Conservation (phyloP, 371 early-diverging fungal genomes). For the Mortierella polycephala region DNA sequence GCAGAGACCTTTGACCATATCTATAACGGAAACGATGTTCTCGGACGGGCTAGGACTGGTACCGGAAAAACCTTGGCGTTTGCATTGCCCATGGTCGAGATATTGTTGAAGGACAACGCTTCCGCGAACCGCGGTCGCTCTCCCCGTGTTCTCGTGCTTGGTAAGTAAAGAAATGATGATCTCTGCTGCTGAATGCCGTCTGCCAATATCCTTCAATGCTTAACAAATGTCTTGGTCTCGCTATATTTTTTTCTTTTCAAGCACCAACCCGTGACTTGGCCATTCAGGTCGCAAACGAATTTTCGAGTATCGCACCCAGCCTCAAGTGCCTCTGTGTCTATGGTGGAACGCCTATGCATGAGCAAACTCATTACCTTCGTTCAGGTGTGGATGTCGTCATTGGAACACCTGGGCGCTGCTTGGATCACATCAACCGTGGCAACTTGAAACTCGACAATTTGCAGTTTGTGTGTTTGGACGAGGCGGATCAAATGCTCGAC, state of each 20-base stretch:
- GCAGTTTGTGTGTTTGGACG: slow-evolving; percentile 92
- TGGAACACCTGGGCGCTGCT: slow-evolving; percentile 97
- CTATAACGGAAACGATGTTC: slow-evolving; percentile 88
- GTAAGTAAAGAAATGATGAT: no score
- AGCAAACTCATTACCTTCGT: slow-evolving; percentile 82
- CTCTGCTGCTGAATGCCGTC: no score
- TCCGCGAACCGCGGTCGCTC: slow-evolving; percentile 71
- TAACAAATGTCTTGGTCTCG: no score
- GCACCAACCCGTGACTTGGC: slow-evolving; percentile 98
- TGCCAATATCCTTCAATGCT: slow-evolving; percentile 38
- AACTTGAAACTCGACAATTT: no score
- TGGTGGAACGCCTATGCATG: slow-evolving; percentile 88
- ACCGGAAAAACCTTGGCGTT: slow-evolving; percentile 96
- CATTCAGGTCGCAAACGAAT: slow-evolving; percentile 86
- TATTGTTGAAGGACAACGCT: slow-evolving; percentile 66
- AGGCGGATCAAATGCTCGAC: slow-evolving; percentile 97
- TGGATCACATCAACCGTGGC: slow-evolving; percentile 94
- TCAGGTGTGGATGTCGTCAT: slow-evolving; percentile 95
- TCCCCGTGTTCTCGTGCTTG: slow-evolving; percentile 85
- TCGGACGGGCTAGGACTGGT: slow-evolving; percentile 96
- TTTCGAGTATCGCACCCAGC: slow-evolving; percentile 72
- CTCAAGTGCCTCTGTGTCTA: slow-evolving; percentile 59
- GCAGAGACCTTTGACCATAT: slow-evolving; percentile 87
- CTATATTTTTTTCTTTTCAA: no score
- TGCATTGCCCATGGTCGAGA: slow-evolving; percentile 88